Evolutionary conservation across 768 basidiomycete genomes (phyloP), one percentile per base, ranked within the genome.

Genomic region (Leccinum sublutescens): DNA sequence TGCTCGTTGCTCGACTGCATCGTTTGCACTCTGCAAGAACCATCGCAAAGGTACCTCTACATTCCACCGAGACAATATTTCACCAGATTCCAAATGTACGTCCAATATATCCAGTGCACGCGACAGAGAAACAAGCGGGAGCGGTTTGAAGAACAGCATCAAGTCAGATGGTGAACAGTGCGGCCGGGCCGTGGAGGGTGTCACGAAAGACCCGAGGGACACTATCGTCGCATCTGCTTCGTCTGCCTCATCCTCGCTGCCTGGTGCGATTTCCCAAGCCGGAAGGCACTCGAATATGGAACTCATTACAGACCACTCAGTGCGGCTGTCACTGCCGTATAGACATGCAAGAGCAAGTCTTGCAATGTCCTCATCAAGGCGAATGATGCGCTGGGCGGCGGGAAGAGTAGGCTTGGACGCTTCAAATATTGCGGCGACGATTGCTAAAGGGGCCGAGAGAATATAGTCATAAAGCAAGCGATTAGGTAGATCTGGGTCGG

Each of bases 231-330:
- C 88, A 54, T 94, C 87, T n/a, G 85, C 87, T 53, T 85, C 85
- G 60, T 93, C 93, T 52, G 80, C 83, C 58, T 90, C 82, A 45
- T 81, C 80, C 50, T 87, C 83, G 43, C 80, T 82, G n/a, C 79
- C 80, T 45, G 71, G 71, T 8, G 74, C 61, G 47, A 86, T 77
- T 57, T 86, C 87, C 93, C 95, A 97, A 3, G 88, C 96, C 0
- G 96, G 96, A 33, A 98, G 80, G 69, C 95, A 99, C 70, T 99
- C 96, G 71, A 99, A 98, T 53, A 99, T 91, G 33, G 79, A 78
- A 63, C 89, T 92, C 95, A 97, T 98, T 4, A 79, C 86, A 1
- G 85, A 68, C 93, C 92, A 96, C 63, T 87, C 81, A 58, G 85
- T 78, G 34, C 87, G 74, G 56, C 82, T 82, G 59, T 85, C 81